Conservation (phyloP, 2,329 filamentous ascomycete genomes). For the Pleomassaria siparia region DNA sequence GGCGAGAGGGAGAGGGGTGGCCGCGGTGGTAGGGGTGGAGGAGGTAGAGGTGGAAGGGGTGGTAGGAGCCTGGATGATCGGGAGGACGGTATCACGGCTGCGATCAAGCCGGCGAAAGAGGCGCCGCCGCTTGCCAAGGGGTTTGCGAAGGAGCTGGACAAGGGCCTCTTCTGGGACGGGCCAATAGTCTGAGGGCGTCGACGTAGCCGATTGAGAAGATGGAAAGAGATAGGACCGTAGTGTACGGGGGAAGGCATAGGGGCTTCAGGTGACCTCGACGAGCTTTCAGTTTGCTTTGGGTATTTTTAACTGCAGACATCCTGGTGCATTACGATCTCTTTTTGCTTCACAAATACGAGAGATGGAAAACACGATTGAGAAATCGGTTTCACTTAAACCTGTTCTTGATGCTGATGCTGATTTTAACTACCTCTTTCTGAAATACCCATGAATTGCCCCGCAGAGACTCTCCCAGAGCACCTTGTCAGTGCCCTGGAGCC, state of each 20-base stretch:
- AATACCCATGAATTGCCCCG: constrained; percentile 55
- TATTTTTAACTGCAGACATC: too few relatives aligned
- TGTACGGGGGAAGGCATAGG: too few relatives aligned
- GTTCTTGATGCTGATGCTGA: not conserved
- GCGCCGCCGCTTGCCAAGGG: constrained; percentile 32
- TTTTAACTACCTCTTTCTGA: constrained; percentile 1
- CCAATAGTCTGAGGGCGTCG: constrained; percentile 17
- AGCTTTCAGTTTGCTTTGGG: too few relatives aligned
- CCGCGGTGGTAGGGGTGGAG: constrained; percentile 1
- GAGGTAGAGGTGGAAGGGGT: not conserved
- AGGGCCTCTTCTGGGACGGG: constrained; percentile 33
- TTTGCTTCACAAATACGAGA: too few relatives aligned
- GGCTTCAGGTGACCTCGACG: too few relatives aligned
- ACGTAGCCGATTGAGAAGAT: too few relatives aligned
- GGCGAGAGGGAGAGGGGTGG: constrained; percentile 1
- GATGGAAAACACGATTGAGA: too few relatives aligned
- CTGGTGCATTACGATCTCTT: too few relatives aligned
- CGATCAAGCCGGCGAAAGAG: constrained; percentile 18
- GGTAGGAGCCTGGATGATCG: constrained; percentile 4
- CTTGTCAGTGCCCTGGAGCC: constrained; percentile 74
- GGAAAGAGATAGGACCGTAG: too few relatives aligned
- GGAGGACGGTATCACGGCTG: constrained; percentile 1
- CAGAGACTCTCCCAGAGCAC: constrained; percentile 84
- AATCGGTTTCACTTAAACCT: not conserved
- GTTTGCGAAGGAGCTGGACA: constrained; percentile 28